These are phyloP conservation scores for Colletotrichum filicis DNA, from an alignment of 2,329 filamentous ascomycete genomes.

Conservation along the genomic window DNA sequence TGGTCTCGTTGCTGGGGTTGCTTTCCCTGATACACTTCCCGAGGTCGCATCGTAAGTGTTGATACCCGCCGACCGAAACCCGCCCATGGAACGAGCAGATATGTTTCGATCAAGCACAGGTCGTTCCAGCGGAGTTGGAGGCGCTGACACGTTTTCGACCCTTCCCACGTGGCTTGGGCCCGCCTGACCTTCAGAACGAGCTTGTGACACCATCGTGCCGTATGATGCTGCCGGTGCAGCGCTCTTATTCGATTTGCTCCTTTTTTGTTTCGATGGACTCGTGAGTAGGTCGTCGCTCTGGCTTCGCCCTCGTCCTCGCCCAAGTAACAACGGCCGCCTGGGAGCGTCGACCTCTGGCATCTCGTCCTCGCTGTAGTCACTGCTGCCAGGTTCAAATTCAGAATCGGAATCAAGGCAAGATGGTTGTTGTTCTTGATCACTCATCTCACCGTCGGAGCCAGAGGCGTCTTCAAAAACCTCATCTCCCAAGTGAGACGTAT, in stretches of 20 bases:
- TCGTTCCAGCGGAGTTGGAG: slow-evolving; percentile 27
- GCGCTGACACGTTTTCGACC: slow-evolving; percentile 26
- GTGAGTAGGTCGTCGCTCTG: slow-evolving; percentile 32
- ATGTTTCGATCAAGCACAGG: slow-evolving; percentile 26
- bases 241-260: slow-evolving; percentile 28
- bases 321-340: slow-evolving; percentile 35
- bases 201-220: slow-evolving; percentile 39
- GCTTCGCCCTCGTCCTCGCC: slow-evolving; percentile 27
- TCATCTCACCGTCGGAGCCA: slow-evolving; percentile 48
- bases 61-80: slow-evolving; percentile 28
- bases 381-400: slow-evolving; percentile 47
- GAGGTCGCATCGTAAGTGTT: slow-evolving; percentile 8
- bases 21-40: slow-evolving; percentile 16
- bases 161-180: slow-evolving; percentile 13
- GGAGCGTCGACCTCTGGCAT: slow-evolving; percentile 35
- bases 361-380: slow-evolving; percentile 43
- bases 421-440: slow-evolving; percentile 49
- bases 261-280: slow-evolving; percentile 25
- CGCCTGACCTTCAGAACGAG: slow-evolving; percentile 27
- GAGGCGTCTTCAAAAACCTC: slow-evolving; percentile 62
- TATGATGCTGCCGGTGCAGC: slow-evolving; percentile 35
- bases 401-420: slow-evolving; percentile 45
- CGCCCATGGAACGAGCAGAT: slow-evolving; percentile 30
- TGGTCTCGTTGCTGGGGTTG: slow-evolving; percentile 52
- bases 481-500: slow-evolving; percentile 76